Percentiles rank a stretch among this genome's conserved stretches.
phyloP scores from a whole-genome alignment of 2,329 filamentous ascomycete species.

The Neobulgaria alba region DNA sequence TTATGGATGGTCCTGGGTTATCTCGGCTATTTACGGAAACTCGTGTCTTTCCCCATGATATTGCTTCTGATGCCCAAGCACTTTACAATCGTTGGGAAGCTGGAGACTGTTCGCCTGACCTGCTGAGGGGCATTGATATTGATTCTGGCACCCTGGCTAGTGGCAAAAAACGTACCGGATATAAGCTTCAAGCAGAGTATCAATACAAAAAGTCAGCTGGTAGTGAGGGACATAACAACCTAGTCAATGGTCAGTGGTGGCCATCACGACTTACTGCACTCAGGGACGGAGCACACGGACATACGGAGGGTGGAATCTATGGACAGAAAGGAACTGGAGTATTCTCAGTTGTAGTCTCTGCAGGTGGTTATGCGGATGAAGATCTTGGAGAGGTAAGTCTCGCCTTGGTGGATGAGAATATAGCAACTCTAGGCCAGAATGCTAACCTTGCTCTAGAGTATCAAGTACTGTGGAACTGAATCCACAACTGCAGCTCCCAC shows the following conservation, averaged over 20 bases:
- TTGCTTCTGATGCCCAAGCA: constrained; percentile 37
- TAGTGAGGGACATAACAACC: constrained; percentile 25
- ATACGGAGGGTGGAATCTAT: constrained; percentile 39
- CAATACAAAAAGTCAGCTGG: constrained; percentile 10
- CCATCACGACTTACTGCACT: constrained; percentile 40
- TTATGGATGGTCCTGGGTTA: too few species aligned
- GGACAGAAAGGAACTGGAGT: constrained; percentile 38
- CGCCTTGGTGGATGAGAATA: background rate
- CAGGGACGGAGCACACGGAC: constrained; percentile 44
- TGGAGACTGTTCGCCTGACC: constrained; percentile 29
- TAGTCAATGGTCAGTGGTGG: constrained; percentile 40
- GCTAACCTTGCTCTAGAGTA: constrained; percentile 23
- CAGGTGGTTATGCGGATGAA: constrained; percentile 37
- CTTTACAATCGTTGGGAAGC: constrained; percentile 38
- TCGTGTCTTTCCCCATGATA: constrained; percentile 35
- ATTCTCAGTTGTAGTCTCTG: constrained; percentile 42
- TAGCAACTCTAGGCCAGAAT: background rate
- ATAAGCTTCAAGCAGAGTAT: constrained; percentile 9
- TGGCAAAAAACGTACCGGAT: constrained; percentile 8
- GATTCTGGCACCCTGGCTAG: constrained; percentile 12
- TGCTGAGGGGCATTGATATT: constrained; percentile 30
- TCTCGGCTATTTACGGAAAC: constrained; percentile 32
- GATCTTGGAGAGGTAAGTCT: constrained; percentile 35
- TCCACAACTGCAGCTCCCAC: constrained; percentile 26
- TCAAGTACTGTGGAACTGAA: constrained; percentile 44